Percentiles rank a stretch among this genome's conserved stretches.
Evolutionary conservation across 805 yeast species (phyloP).

Genomic region (Spathaspora girioi): DNA sequence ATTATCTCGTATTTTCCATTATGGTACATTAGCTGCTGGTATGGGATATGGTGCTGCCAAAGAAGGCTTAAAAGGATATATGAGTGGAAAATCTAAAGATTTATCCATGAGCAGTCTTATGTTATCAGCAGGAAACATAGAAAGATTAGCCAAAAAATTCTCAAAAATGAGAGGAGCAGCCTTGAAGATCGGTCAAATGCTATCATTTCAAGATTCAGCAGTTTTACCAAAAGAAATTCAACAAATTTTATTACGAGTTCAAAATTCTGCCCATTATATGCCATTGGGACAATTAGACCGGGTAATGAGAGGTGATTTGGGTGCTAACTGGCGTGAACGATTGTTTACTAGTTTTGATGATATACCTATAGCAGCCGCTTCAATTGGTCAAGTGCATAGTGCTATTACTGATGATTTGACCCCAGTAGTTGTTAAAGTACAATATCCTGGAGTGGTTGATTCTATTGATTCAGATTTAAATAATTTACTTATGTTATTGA

Average conservation of each 20-base stretch:
- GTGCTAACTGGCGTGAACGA: conserved; percentile 70
- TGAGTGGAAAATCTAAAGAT: conserved; percentile 42
- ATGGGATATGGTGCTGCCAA: conserved; percentile 80
- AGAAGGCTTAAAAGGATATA: conserved; percentile 69
- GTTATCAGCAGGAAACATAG: conserved; percentile 79
- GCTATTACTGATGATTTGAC: conserved; percentile 68
- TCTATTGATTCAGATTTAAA: conserved; percentile 93
- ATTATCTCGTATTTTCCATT: conserved; percentile 86
- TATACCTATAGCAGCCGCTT: conserved; percentile 90
- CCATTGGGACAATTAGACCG: conserved; percentile 84
- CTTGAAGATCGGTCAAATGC: conserved; percentile 91
- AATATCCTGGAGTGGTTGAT: conserved; percentile 94
- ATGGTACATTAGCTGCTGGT: conserved; percentile 88
- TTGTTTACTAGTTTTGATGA: conserved; percentile 73
- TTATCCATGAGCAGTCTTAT: conserved; percentile 56
- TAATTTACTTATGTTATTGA: conserved; percentile 72
- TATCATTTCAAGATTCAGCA: conserved; percentile 88
- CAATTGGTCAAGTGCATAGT: conserved; percentile 93
- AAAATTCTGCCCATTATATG: conserved; percentile 95
- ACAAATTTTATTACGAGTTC: conserved; percentile 75
- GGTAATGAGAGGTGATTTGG: conserved; percentile 70
- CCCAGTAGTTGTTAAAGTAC: conserved; percentile 90
- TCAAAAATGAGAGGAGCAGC: conserved; percentile 99
- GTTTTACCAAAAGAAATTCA: conserved; percentile 84
- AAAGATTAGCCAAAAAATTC: conserved; percentile 81